Conservation (phyloP, 2,329 filamentous ascomycete species). For the Sordariomycetes sp. region DNA sequence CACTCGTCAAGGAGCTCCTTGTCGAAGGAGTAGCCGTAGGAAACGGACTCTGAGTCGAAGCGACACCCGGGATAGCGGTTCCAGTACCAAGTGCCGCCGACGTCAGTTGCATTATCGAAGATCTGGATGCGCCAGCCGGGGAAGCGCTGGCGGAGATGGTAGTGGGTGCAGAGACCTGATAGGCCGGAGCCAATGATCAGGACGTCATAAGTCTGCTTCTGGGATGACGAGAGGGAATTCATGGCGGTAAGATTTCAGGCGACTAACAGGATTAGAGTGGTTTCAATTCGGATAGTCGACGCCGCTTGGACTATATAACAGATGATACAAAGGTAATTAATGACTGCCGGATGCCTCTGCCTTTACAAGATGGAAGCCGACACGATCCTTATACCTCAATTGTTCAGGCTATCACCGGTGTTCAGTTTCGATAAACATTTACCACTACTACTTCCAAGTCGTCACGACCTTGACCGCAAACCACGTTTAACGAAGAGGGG, state of each 20-base stretch:
- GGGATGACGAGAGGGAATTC: not conserved
- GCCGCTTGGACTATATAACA: too few relatives aligned
- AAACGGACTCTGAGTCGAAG: constrained; percentile 22
- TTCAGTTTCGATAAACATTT: too few relatives aligned
- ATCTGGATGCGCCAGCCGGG: constrained; percentile 20
- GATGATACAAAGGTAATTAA: too few relatives aligned
- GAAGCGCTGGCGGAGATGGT: constrained; percentile 22
- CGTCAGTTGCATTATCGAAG: constrained; percentile 23
- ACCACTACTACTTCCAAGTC: too few relatives aligned
- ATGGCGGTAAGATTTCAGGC: not conserved
- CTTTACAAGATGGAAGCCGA: too few relatives aligned
- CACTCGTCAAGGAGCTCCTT: constrained; percentile 26
- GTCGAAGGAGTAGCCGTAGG: constrained; percentile 27
- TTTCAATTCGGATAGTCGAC: not conserved
- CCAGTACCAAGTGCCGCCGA: constrained; percentile 33
- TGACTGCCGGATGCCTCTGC: too few relatives aligned
- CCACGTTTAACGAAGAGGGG: too few relatives aligned
- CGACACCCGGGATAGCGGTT: constrained; percentile 23
- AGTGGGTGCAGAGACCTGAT: constrained; percentile 26
- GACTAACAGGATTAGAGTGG: not conserved
- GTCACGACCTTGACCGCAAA: too few relatives aligned
- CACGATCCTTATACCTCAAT: too few relatives aligned
- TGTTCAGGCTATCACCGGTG: too few relatives aligned
- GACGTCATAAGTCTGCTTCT: constrained; percentile 17
- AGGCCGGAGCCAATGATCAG: constrained; percentile 25